phyloP scores from a whole-genome alignment of 192 early-diverging fungal genomes.

The Jimgerdemannia lactiflua region DNA sequence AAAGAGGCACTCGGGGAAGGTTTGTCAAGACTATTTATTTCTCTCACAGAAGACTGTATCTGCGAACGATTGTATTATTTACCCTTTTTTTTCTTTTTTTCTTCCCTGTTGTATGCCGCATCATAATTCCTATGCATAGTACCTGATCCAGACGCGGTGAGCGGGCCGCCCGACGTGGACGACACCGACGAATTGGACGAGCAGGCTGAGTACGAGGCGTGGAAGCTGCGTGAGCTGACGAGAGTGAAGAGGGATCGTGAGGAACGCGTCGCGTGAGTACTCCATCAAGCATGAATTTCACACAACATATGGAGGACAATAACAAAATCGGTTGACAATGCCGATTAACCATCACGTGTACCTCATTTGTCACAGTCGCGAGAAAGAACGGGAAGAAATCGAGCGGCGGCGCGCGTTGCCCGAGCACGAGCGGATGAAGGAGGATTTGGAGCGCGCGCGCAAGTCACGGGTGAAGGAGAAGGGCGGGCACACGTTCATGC shows the following conservation, averaged over 20 bases:
- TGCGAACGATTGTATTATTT: conserved; percentile 5
- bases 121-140: neutral
- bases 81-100: neutral
- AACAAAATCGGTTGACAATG: neutral
- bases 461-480: conserved; percentile 61
- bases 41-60: conserved; percentile 4
- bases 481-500: conserved; percentile 55
- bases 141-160: neutral
- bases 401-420: conserved; percentile 80
- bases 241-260: conserved; percentile 88
- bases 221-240: conserved; percentile 87
- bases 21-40: conserved; percentile 26
- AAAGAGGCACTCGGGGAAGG: conserved; percentile 56
- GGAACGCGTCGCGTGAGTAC: conserved; percentile 59
- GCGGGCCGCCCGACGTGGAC: conserved; percentile 58
- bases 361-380: conserved; percentile 38
- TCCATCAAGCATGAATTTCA: neutral
- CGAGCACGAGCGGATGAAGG: conserved; percentile 74
- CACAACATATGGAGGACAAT: too few relatives aligned
- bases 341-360: neutral
- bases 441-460: conserved; percentile 63
- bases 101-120: neutral
- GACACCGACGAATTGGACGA: conserved; percentile 91
- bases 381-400: conserved; percentile 74
- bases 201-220: conserved; percentile 84